A percentile compares a stretch with the other conserved stretches of the same genome.
These are phyloP conservation scores for Mycena amicta DNA, from an alignment of 768 basidiomycete genomes.

Conservation along the genomic window DNA sequence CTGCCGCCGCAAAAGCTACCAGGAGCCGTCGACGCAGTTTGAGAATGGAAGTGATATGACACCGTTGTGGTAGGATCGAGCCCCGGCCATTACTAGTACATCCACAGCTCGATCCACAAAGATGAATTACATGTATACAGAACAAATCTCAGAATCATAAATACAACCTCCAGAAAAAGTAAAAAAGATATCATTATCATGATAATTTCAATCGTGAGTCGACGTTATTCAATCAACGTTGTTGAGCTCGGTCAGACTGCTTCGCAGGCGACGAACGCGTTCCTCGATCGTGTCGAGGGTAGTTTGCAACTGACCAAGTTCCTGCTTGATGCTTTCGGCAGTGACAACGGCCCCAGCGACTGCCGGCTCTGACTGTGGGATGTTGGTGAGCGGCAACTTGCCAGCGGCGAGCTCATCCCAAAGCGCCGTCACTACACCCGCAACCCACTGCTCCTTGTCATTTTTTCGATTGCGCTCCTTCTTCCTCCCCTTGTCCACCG, in stretches of 20 bases:
- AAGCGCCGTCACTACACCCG: constrained; percentile 68
- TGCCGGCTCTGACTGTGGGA: constrained; percentile 12
- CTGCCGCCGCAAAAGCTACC: constrained; percentile 1
- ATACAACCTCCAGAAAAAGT: neutral
- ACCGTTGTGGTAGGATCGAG: neutral
- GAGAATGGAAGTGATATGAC: neutral
- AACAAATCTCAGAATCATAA: neutral
- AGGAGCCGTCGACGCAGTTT: neutral
- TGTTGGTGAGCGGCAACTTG: constrained; percentile 31
- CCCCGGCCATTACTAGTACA: neutral
- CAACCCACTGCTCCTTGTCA: constrained; percentile 76
- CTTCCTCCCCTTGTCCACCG: constrained; percentile 45
- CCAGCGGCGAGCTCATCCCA: constrained; percentile 68
- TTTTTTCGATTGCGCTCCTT: constrained; percentile 48
- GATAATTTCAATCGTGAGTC: no score
- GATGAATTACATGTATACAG: no score
- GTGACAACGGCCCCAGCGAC: constrained; percentile 6
- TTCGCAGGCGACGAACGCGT: constrained; percentile 51
- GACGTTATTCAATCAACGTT: constrained; percentile 21
- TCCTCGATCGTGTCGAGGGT: constrained; percentile 63
- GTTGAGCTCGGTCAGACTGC: constrained; percentile 39
- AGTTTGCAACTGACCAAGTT: constrained; percentile 48
- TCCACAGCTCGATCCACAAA: neutral
- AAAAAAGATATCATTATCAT: neutral
- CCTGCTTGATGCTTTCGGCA: constrained; percentile 42